Percentiles rank a stretch among this genome's conserved stretches.
Evolutionary conservation across 2,329 filamentous ascomycete species (phyloP).

Genomic region (Coniochaeta prunicola): DNA sequence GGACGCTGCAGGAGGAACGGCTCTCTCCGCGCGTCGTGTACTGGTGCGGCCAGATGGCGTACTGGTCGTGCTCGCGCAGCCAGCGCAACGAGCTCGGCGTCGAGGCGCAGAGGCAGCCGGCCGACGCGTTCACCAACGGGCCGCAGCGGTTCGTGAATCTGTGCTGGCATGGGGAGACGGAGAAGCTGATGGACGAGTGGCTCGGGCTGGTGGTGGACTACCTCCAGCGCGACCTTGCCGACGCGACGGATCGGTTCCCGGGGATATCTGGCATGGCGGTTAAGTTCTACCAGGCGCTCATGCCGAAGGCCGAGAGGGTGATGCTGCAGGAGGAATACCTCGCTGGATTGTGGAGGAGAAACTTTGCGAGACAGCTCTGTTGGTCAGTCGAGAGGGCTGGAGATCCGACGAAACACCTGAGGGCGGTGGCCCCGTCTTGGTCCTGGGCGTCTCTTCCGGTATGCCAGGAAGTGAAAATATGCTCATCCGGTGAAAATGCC

Average conservation of each 20-base stretch:
- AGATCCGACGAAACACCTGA: conserved; percentile 7
- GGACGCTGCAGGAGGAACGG: conserved; percentile 19
- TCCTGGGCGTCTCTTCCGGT: conserved; percentile 18
- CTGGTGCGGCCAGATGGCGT: conserved; percentile 16
- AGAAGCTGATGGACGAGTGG: conserved; percentile 16
- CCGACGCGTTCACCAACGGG: conserved; percentile 5
- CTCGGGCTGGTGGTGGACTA: conserved; percentile 17
- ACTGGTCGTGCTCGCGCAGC: conserved; percentile 16
- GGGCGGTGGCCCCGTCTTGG: conserved; percentile 16
- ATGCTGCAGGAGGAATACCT: conserved; percentile 14
- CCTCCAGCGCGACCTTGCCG: conserved; percentile 14
- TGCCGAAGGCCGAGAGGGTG: conserved; percentile 7
- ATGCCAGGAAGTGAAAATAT: conserved; percentile 8
- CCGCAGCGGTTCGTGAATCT: conserved; percentile 15
- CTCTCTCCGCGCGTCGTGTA: conserved; percentile 16
- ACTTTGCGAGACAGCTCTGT: conserved; percentile 15
- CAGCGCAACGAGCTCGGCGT: conserved; percentile 12
- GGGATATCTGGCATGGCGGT: conserved; percentile 18
- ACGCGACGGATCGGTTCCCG: conserved; percentile 15
- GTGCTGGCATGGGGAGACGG: conserved; percentile 12
- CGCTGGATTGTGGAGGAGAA: conserved; percentile 16
- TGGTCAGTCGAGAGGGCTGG: conserved; percentile 14
- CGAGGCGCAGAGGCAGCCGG: conserved; percentile 3
- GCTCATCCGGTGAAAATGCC: conserved; percentile 7
- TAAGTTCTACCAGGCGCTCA: conserved; percentile 15